A percentile compares a stretch with the other conserved stretches of the same genome.
phyloP scores from a whole-genome alignment of 2,329 filamentous ascomycete genomes.

The Fusarium decemcellulare region DNA sequence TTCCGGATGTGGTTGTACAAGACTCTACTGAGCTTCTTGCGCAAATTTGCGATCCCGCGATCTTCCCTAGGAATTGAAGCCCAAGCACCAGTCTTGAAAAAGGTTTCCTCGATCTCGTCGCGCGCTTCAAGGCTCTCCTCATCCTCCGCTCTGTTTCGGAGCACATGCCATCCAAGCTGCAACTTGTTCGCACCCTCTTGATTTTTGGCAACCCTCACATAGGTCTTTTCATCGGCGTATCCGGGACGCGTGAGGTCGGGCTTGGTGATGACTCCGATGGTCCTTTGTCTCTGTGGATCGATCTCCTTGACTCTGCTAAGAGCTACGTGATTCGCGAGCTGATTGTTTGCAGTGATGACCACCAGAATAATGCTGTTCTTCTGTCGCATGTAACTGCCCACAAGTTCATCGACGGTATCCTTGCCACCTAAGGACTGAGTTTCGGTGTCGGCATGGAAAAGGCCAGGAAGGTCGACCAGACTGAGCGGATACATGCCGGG shows the following conservation, averaged over 20 bases:
- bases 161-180: constrained; percentile 66
- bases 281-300: constrained; percentile 61
- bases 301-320: constrained; percentile 58
- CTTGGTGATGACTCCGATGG: constrained; percentile 71
- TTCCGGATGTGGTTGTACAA: constrained; percentile 48
- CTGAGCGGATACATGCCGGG: constrained; percentile 62
- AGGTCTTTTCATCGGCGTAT: constrained; percentile 56
- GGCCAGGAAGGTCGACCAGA: constrained; percentile 69
- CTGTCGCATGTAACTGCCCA: constrained; percentile 68
- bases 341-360: constrained; percentile 63
- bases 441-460: constrained; percentile 52
- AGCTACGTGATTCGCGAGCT: constrained; percentile 67
- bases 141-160: constrained; percentile 62
- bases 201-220: constrained; percentile 53
- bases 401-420: constrained; percentile 53
- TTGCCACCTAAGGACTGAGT: constrained; percentile 50
- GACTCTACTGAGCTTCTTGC: constrained; percentile 52
- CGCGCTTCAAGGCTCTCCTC: constrained; percentile 46
- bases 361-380: constrained; percentile 72
- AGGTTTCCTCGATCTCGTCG: constrained; percentile 50
- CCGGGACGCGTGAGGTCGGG: constrained; percentile 60
- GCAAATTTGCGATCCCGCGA: constrained; percentile 50
- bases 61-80: constrained; percentile 45
- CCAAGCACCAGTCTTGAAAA: constrained; percentile 52
- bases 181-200: constrained; percentile 49